Evolutionary conservation across 305 asterid genomes (phyloP).

Genomic region (Solanum aculeatissimum): DNA sequence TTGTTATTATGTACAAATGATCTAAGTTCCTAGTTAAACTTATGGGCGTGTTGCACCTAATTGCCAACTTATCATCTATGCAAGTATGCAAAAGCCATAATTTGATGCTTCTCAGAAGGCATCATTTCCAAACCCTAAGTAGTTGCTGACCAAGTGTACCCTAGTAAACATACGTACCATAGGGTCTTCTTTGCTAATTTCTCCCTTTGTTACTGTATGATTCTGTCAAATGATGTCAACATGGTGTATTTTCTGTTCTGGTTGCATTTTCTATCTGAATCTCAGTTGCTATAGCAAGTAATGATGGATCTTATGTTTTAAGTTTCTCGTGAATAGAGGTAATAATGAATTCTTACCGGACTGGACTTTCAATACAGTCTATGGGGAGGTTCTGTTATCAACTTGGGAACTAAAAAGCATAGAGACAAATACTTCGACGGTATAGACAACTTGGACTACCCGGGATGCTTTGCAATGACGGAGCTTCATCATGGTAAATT

Average conservation of each 20-base stretch:
- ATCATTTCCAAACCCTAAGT: background rate
- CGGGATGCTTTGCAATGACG: constrained; percentile 96
- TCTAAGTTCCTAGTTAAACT: background rate
- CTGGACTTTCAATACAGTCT: constrained; percentile 40
- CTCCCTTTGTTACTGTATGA: background rate
- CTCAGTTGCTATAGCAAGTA: background rate
- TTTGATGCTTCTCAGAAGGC: background rate
- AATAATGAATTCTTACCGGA: background rate
- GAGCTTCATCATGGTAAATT: constrained; percentile 91
- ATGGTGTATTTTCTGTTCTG: background rate
- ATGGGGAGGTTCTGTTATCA: constrained; percentile 99
- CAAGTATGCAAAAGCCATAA: background rate
- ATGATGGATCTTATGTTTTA: background rate
- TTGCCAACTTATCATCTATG: background rate
- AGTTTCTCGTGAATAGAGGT: background rate
- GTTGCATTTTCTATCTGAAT: background rate
- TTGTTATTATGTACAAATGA: background rate
- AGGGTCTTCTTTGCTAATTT: background rate
- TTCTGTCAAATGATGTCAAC: background rate
- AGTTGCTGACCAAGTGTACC: background rate
- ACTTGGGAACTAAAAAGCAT: constrained; percentile 92
- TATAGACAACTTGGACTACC: constrained; percentile 71
- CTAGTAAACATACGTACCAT: background rate
- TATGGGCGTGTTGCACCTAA: background rate
- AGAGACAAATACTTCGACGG: constrained; percentile 74